phyloP scores from a whole-genome alignment of 805 yeast species.

The Candida coquimbonensis region DNA sequence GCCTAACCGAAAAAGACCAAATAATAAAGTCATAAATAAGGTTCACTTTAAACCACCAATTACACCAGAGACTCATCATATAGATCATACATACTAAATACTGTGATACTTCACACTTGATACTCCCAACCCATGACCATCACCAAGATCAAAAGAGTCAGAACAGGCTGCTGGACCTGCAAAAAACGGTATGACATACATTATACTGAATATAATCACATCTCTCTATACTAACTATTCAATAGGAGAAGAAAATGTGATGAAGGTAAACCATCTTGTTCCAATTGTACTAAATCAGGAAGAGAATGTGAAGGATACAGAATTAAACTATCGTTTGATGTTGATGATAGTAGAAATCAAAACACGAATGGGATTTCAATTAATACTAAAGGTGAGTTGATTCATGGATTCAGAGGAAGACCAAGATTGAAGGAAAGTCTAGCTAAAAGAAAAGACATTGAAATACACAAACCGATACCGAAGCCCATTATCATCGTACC shows the following conservation, averaged over 20 bases:
- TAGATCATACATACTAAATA: too few relatives aligned
- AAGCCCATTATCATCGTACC: too few relatives aligned
- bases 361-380: conserved; percentile 6
- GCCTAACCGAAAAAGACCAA: too few relatives aligned
- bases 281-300: conserved; percentile 38
- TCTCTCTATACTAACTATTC: neutral
- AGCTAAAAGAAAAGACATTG: conserved; percentile 17
- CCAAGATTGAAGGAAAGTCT: conserved; percentile 32
- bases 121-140: conserved; percentile 12
- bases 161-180: conserved; percentile 56
- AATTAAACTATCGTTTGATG: conserved; percentile 41
- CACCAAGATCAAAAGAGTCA: conserved; percentile 39
- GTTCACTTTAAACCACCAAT: too few relatives aligned
- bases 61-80: too few relatives aligned
- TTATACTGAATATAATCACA: too few relatives aligned
- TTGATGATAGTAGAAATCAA: conserved; percentile 36
- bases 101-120: neutral
- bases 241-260: conserved; percentile 48
- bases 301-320: conserved; percentile 46
- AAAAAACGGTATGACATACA: conserved; percentile 34
- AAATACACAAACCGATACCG: neutral
- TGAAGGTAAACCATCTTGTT: conserved; percentile 45
- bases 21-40: too few relatives aligned
- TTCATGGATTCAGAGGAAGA: conserved; percentile 38
- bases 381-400: conserved; percentile 29